These are phyloP conservation scores for Artomyces pyxidatus DNA, from an alignment of 768 basidiomycete genomes.

Conservation along the genomic window DNA sequence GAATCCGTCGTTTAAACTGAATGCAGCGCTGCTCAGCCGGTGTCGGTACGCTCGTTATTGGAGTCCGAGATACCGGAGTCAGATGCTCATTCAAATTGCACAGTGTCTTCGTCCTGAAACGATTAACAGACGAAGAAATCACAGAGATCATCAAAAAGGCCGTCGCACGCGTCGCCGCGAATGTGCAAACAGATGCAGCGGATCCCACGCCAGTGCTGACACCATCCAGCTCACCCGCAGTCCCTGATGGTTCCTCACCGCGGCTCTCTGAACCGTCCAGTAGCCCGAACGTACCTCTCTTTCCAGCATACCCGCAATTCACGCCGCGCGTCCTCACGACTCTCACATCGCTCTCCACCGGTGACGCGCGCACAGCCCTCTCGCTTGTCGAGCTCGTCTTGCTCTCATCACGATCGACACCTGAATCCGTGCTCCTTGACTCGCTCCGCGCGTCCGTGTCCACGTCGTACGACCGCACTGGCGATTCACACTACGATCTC, in stretches of 20 bases:
- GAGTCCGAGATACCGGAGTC: background rate
- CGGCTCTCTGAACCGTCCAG: conserved; percentile 16
- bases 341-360: conserved; percentile 47
- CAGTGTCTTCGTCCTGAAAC: conserved; percentile 69
- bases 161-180: conserved; percentile 26
- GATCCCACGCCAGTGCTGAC: background rate
- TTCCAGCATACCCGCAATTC: conserved; percentile 32
- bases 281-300: conserved; percentile 9
- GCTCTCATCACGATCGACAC: conserved; percentile 29
- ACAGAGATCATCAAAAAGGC: conserved; percentile 50
- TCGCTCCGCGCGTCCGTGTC: conserved; percentile 56
- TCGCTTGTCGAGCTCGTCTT: conserved; percentile 70
- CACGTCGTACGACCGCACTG: conserved; percentile 65
- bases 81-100: background rate
- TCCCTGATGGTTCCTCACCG: background rate
- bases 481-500: conserved; percentile 74
- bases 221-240: conserved; percentile 1
- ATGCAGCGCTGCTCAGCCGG: conserved; percentile 62
- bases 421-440: conserved; percentile 43
- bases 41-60: conserved; percentile 48
- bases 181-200: background rate
- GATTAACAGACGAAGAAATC: conserved; percentile 58
- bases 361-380: conserved; percentile 73
- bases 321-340: conserved; percentile 39
- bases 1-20: conserved; percentile 82